Conservation (phyloP, 371 early-diverging fungal species). For the Mucor indicus region DNA sequence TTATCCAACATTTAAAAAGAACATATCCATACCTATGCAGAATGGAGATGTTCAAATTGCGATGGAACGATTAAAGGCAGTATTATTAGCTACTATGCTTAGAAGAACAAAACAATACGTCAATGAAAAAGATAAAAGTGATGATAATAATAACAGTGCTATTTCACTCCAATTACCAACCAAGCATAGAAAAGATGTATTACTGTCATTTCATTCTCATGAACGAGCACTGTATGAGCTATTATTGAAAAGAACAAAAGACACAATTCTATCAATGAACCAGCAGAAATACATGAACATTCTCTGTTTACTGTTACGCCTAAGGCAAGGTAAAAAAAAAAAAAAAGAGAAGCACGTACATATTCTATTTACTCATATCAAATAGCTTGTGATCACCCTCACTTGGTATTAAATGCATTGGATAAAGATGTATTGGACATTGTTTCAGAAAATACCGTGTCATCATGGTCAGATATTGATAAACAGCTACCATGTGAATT, state of each 20-base stretch:
- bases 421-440: conserved; percentile 39
- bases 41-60: conserved; percentile 29
- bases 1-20: conserved; percentile 50
- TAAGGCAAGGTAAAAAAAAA: conserved; percentile 47
- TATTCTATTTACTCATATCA: conserved; percentile 1
- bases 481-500: conserved; percentile 26
- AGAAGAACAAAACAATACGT: conserved; percentile 65
- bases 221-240: conserved; percentile 64
- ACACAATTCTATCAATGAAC: conserved; percentile 44
- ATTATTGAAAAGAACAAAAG: conserved; percentile 48
- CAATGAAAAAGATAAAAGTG: not conserved
- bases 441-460: conserved; percentile 1
- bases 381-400: conserved; percentile 72
- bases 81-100: conserved; percentile 68
- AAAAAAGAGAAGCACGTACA: not conserved
- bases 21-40: conserved; percentile 53
- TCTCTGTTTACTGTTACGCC: conserved; percentile 49
- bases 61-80: conserved; percentile 56
- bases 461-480: not conserved
- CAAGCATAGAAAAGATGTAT: conserved; percentile 51
- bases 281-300: conserved; percentile 57
- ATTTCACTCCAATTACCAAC: conserved; percentile 60
- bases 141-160: not conserved
- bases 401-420: conserved; percentile 66
- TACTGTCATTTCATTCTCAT: conserved; percentile 46